Evolutionary conservation across 2,329 filamentous ascomycete genomes (phyloP).

Genomic region (Pseudogymnoascus sp.): DNA sequence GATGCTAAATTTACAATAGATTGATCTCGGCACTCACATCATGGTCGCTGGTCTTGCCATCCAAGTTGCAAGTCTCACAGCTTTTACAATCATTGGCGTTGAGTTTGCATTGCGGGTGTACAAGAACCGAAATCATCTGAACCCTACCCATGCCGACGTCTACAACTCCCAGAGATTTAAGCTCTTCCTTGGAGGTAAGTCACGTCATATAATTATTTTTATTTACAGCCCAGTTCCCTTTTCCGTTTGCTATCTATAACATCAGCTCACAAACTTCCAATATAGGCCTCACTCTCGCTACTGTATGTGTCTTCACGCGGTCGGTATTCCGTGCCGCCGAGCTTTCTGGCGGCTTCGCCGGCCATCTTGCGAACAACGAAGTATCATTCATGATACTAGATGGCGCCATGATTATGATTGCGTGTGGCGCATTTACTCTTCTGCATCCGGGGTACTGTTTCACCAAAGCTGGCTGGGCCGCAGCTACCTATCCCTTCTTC

Average conservation of each 20-base stretch:
- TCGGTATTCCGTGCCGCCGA: constrained; percentile 51
- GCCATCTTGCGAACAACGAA: constrained; percentile 41
- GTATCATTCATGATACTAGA: constrained; percentile 40
- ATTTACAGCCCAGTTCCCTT: background rate
- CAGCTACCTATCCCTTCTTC: background rate
- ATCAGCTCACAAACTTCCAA: constrained; percentile 34
- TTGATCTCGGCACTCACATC: constrained; percentile 44
- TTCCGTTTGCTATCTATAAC: background rate
- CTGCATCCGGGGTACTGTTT: background rate
- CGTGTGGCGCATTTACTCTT: background rate
- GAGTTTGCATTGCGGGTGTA: constrained; percentile 16
- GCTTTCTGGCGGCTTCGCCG: constrained; percentile 46
- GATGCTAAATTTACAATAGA: constrained; percentile 11
- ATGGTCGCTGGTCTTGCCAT: constrained; percentile 53
- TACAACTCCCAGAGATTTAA: constrained; percentile 17
- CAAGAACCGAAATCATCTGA: constrained; percentile 8
- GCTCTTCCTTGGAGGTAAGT: constrained; percentile 16
- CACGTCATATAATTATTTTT: background rate
- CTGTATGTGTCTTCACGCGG: constrained; percentile 46
- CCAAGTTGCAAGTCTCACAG: constrained; percentile 46
- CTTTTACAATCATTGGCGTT: constrained; percentile 24
- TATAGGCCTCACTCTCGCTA: constrained; percentile 40
- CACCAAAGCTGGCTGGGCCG: background rate
- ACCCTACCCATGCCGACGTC: constrained; percentile 12
- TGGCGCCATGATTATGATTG: constrained; percentile 36